Evolutionary conservation across 2,329 filamentous ascomycete genomes (phyloP), one percentile per base, ranked within the genome.

Genomic region (Botrytis hyacinthi): DNA sequence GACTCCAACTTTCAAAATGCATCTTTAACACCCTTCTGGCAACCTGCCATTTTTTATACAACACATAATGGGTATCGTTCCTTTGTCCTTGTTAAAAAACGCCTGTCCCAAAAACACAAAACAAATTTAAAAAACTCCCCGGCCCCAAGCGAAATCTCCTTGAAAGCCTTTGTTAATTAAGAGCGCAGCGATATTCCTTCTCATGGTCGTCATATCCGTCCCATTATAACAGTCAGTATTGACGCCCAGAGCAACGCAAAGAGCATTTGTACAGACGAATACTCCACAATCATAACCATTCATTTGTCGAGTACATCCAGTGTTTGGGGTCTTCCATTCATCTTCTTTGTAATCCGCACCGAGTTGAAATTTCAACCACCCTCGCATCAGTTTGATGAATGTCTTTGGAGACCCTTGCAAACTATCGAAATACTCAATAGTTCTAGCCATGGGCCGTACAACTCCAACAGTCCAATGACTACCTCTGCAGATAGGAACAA

Each of bases 281-380:
- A 94, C 88, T n/a, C 93, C 93, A 77, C 93, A 95, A 80, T 95
- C 93, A 79, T 87, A 89, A 1, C 87, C 86, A 78, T 95, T 95
- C 40, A 83, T 84, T 80, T 95, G 92, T 4, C 76, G 78, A 0
- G 88, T 86, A 51, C 87, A 88, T 26, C 82, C 81, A 62, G 86
- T 84, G n/a, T 82, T 80, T 12, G 87, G 82, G 1, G 57, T 62
- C 37, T 81, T 84, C 92, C 92, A 95, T 59, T 92, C 90, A 2
- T 83, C 82, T 22, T 83, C 83, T 3, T 85, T 79, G 78, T 87
- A 94, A 9, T 82, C 81, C 4, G 86, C 82, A n/a, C 84, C 85
- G 9, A 94, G 83, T 70, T 91, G 85, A 51, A 85, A 83, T 75
- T 84, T 80, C 9, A 94, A 82, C 87, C 89, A 93, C 1, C 83